phyloP scores from a whole-genome alignment of 2,329 filamentous ascomycete genomes.

The Epichloe gansuensis region DNA sequence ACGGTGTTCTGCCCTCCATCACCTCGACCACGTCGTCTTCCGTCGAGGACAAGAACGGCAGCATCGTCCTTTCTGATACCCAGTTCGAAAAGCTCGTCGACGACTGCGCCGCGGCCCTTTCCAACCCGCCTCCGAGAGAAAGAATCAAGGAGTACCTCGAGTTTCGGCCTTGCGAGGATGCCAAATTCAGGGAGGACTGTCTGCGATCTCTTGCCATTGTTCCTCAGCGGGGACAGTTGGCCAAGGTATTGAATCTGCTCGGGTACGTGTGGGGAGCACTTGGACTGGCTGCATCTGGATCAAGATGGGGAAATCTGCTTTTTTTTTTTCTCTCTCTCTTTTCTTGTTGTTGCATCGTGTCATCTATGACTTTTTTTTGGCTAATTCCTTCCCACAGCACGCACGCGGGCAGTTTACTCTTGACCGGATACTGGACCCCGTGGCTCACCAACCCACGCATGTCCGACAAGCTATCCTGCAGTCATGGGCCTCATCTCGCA shows the following conservation, averaged over 20 bases:
- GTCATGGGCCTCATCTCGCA: slow-evolving; percentile 46
- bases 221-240: slow-evolving; percentile 26
- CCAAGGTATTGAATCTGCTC: slow-evolving; percentile 26
- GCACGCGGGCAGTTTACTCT: slow-evolving; percentile 46
- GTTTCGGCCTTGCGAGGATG: slow-evolving; percentile 37
- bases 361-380: background rate
- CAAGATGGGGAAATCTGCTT: background rate
- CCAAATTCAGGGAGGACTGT: slow-evolving; percentile 39
- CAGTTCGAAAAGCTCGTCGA: slow-evolving; percentile 36
- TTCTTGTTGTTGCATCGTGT: background rate
- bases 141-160: slow-evolving; percentile 41
- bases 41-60: slow-evolving; percentile 22
- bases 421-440: slow-evolving; percentile 54
- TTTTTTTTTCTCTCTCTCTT: background rate
- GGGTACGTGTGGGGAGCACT: slow-evolving; percentile 26
- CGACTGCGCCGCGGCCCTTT: slow-evolving; percentile 22
- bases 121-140: slow-evolving; percentile 26
- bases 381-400: slow-evolving; percentile 32
- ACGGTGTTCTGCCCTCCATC: slow-evolving; percentile 50
- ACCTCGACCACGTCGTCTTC: slow-evolving; percentile 24
- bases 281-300: too few relatives aligned
- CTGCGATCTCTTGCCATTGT: slow-evolving; percentile 28
- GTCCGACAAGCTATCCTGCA: slow-evolving; percentile 51
- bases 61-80: slow-evolving; percentile 29
- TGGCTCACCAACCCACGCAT: slow-evolving; percentile 47